Conservation (phyloP, 2,329 filamentous ascomycete genomes). For the Cercospora zeae-maydis region DNA sequence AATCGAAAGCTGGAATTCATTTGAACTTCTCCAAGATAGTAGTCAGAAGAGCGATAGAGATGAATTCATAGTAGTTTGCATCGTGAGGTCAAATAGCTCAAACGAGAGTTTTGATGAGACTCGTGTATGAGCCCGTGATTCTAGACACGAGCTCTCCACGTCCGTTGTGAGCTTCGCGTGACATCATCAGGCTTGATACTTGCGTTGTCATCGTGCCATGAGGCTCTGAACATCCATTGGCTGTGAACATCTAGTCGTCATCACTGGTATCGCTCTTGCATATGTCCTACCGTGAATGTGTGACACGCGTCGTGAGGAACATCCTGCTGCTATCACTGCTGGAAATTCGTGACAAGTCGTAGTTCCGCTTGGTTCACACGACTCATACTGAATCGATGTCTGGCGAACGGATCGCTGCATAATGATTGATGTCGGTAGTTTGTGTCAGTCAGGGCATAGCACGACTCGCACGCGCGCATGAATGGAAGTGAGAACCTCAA, state of each 20-base stretch:
- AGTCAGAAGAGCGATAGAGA: no score
- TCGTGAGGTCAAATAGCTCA: no score
- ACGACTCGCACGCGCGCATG: background rate
- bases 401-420: background rate
- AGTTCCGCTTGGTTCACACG: background rate
- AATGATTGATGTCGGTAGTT: background rate
- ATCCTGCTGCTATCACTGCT: background rate
- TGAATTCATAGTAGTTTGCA: no score
- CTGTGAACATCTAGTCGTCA: background rate
- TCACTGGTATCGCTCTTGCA: background rate
- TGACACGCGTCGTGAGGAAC: background rate
- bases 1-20: no score
- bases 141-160: no score
- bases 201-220: no score
- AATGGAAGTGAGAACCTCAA: background rate
- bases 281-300: background rate
- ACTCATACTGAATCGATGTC: background rate
- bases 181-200: no score
- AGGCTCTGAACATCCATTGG: no score
- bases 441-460: background rate
- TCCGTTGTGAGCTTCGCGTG: no score
- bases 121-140: no score
- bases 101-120: no score
- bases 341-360: background rate
- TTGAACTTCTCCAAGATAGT: no score